phyloP scores from a whole-genome alignment of 169 alveolate species.

The Plasmodium berghei region DNA sequence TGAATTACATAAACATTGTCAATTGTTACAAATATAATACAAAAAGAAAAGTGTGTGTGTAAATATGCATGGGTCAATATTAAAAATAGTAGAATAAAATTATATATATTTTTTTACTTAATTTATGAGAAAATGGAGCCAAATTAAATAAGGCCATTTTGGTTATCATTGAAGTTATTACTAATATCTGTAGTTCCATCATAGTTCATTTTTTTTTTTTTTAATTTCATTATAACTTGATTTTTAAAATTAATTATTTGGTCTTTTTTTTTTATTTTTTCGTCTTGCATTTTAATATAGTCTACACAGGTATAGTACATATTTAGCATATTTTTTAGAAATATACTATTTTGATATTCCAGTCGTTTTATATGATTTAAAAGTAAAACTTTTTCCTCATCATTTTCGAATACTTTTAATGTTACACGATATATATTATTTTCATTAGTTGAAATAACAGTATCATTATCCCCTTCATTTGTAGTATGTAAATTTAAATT shows the following conservation, averaged over 20 bases:
- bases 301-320: conserved; percentile 75
- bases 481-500: not conserved
- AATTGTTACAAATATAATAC: too few relatives aligned
- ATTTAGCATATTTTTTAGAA: conserved; percentile 62
- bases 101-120: conserved; percentile 1
- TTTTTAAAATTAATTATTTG: conserved; percentile 43
- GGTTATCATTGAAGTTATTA: not conserved
- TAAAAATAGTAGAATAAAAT: not conserved
- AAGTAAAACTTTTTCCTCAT: conserved; percentile 17
- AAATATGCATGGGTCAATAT: too few relatives aligned
- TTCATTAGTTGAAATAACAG: not conserved
- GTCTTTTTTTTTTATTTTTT: conserved; percentile 70
- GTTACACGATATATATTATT: not conserved
- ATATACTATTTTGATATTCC: conserved; percentile 72
- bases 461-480: not conserved
- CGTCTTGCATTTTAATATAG: conserved; percentile 72
- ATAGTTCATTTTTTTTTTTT: conserved; percentile 1
- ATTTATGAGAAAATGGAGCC: not conserved
- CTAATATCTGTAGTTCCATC: conserved; percentile 43
- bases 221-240: conserved; percentile 35
- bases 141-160: not conserved
- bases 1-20: too few relatives aligned
- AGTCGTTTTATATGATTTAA: conserved; percentile 68
- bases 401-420: conserved; percentile 9
- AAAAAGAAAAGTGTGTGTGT: too few relatives aligned